Conservation (phyloP, 1,139 yeast genomes). For the Blastobotrys petasosporus region DNA sequence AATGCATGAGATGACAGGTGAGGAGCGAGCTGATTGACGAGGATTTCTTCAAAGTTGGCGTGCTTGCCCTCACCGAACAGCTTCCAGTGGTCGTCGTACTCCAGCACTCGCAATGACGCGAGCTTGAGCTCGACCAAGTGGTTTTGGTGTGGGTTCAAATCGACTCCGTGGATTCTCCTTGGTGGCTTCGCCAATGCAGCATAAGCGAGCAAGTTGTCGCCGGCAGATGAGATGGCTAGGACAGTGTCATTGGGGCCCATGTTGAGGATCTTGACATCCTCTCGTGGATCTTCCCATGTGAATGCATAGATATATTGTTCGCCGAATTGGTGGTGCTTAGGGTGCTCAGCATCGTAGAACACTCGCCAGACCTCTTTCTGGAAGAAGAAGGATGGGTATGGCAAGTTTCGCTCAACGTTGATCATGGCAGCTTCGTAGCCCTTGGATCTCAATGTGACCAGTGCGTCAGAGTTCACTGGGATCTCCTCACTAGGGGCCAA, state of each 20-base stretch:
- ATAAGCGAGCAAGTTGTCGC: slow-evolving; percentile 71
- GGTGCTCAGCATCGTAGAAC: slow-evolving; percentile 65
- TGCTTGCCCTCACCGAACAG: slow-evolving; percentile 72
- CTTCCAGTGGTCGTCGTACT: slow-evolving; percentile 61
- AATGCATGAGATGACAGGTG: slow-evolving; percentile 73
- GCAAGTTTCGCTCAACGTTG: slow-evolving; percentile 59
- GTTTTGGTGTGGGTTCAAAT: slow-evolving; percentile 75
- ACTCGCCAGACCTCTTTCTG: slow-evolving; percentile 75
- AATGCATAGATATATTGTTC: slow-evolving; percentile 79
- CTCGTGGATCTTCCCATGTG: slow-evolving; percentile 89
- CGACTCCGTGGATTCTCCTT: slow-evolving; percentile 81
- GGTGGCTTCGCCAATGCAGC: slow-evolving; percentile 49
- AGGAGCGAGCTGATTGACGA: slow-evolving; percentile 54
- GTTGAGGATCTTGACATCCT: slow-evolving; percentile 62
- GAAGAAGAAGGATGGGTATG: slow-evolving; percentile 73
- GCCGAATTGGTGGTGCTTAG: slow-evolving; percentile 58
- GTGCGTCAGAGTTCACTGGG: slow-evolving; percentile 24
- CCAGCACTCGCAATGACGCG: slow-evolving; percentile 57
- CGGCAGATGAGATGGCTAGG: slow-evolving; percentile 79
- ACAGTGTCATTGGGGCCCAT: slow-evolving; percentile 62
- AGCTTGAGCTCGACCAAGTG: slow-evolving; percentile 73
- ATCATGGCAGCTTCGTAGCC: slow-evolving; percentile 71
- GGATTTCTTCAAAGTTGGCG: slow-evolving; percentile 45
- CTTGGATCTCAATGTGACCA: slow-evolving; percentile 37
- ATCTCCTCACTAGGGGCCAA: slow-evolving; percentile 46